Conservation (phyloP, 805 yeast species). For the Kregervanrija pseudodelftensis region DNA sequence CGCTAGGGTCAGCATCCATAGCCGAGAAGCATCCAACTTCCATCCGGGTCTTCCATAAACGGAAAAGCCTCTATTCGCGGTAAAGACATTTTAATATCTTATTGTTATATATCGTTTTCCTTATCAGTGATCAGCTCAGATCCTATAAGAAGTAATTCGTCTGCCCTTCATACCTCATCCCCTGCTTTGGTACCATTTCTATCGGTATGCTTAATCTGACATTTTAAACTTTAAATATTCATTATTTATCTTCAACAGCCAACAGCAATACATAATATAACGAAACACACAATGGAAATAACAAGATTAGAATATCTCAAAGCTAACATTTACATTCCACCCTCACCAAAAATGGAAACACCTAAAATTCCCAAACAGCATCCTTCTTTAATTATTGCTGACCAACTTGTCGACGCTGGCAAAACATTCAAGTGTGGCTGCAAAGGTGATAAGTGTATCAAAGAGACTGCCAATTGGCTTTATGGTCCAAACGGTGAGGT, state of each 20-base stretch:
- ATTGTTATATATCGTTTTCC: too few relatives aligned
- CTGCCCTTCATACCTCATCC: too few relatives aligned
- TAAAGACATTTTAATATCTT: too few relatives aligned
- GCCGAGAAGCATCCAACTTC: too few relatives aligned
- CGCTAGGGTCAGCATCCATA: too few relatives aligned
- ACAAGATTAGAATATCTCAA: constrained; percentile 24
- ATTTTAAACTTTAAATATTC: neutral
- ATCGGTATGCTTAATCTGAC: neutral
- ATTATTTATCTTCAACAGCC: neutral
- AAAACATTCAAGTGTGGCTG: constrained; percentile 28
- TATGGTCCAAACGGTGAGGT: constrained; percentile 31
- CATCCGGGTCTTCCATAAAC: too few relatives aligned
- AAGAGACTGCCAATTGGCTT: constrained; percentile 29
- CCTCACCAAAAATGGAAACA: constrained; percentile 9
- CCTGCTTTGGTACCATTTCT: too few relatives aligned
- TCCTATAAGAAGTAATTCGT: too few relatives aligned
- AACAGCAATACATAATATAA: neutral
- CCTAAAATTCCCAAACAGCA: constrained; percentile 28
- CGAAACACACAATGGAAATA: constrained; percentile 24
- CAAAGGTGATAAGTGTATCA: constrained; percentile 27
- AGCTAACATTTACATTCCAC: constrained; percentile 29
- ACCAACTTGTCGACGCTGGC: constrained; percentile 22
- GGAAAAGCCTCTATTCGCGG: too few relatives aligned
- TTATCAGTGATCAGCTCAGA: too few relatives aligned
- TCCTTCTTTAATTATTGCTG: constrained; percentile 29